A percentile compares a stretch with the other conserved stretches of the same genome.
Evolutionary conservation across 225 moss, liverwort and hornwort species (phyloP).

Genomic region (Marchantia paleacea): DNA sequence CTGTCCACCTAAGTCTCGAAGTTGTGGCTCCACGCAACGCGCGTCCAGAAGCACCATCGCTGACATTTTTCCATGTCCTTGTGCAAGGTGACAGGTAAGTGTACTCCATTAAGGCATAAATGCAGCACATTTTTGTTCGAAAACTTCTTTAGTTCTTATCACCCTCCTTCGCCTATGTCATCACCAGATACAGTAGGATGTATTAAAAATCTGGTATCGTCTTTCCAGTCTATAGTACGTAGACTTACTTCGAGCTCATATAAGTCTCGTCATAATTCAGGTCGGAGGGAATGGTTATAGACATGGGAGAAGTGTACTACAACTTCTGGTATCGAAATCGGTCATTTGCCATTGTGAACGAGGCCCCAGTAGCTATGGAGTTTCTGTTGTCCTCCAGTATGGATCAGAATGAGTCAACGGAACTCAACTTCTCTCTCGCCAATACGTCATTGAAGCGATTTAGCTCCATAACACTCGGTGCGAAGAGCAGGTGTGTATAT

Average conservation of each 20-base stretch:
- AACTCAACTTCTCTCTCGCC: constrained; percentile 84
- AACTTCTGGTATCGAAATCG: constrained; percentile 96
- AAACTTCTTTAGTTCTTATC: no score
- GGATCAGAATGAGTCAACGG: constrained; percentile 75
- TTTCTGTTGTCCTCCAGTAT: constrained; percentile 84
- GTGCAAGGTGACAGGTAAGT: constrained; percentile 85
- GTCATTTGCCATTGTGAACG: constrained; percentile 85
- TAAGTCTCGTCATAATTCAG: constrained; percentile 30
- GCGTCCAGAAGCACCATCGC: constrained; percentile 74
- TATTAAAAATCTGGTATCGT: no score
- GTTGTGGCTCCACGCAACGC: constrained; percentile 82
- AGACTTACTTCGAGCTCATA: no score
- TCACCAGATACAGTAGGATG: no score
- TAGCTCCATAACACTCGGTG: constrained; percentile 80
- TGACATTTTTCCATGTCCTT: constrained; percentile 80
- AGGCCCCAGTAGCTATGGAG: constrained; percentile 94
- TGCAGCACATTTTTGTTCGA: no score
- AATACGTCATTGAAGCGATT: constrained; percentile 89
- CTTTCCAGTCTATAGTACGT: no score
- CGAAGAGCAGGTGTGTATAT: constrained; percentile 72
- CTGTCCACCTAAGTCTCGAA: constrained; percentile 85
- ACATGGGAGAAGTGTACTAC: constrained; percentile 93
- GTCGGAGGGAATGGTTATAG: constrained; percentile 79
- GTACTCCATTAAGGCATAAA: no score
- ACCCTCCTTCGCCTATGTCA: no score